A percentile compares a stretch with the other conserved stretches of the same genome.
These are phyloP conservation scores for Fusarium sp. DNA, from an alignment of 2,329 filamentous ascomycete genomes.

Conservation along the genomic window DNA sequence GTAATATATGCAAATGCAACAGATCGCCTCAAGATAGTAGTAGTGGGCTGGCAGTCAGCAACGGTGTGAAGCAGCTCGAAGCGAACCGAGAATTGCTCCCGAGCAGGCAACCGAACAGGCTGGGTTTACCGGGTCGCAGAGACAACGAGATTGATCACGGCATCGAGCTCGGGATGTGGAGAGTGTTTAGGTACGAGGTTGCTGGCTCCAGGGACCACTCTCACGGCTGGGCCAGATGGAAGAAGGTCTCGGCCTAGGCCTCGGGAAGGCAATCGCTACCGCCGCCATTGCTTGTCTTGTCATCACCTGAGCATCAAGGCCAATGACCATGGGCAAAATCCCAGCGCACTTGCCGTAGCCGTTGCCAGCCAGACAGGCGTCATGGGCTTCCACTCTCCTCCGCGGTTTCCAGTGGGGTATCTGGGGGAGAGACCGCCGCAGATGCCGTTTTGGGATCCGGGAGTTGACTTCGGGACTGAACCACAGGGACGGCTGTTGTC, in stretches of 20 bases:
- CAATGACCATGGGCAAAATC: conserved; percentile 21
- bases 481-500: conserved; percentile 41
- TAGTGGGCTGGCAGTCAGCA: conserved; percentile 19
- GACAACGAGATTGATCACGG: conserved; percentile 16
- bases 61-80: conserved; percentile 18
- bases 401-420: conserved; percentile 35
- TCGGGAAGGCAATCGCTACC: not conserved
- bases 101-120: not conserved
- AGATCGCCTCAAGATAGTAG: conserved; percentile 22
- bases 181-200: conserved; percentile 2
- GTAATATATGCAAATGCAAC: conserved; percentile 34
- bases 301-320: not conserved
- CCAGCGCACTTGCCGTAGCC: conserved; percentile 8
- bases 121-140: not conserved
- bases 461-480: conserved; percentile 45
- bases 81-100: conserved; percentile 29
- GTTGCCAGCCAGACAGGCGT: conserved; percentile 21
- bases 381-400: conserved; percentile 28
- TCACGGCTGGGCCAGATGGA: conserved; percentile 4
- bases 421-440: conserved; percentile 42
- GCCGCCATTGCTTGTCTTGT: conserved; percentile 5
- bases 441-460: conserved; percentile 44
- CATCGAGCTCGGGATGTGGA: conserved; percentile 38
- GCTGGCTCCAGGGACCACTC: conserved; percentile 16
- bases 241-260: conserved; percentile 1